A percentile compares a stretch with the other conserved stretches of the same genome.
Conservation (phyloP, 306 rosid genomes). For the Pterocarpus macrocarpus region DNA sequence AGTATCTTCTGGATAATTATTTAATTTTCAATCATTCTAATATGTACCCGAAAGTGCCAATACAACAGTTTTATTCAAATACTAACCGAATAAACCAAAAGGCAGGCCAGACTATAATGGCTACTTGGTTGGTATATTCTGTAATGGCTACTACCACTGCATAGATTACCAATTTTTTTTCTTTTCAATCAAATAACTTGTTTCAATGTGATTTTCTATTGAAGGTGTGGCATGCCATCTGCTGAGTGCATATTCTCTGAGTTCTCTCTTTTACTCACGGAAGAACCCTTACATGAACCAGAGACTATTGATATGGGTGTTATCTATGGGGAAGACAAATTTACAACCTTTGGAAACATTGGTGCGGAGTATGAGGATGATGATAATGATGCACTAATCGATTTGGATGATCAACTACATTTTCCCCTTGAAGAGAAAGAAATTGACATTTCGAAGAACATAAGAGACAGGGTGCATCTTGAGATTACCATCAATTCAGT, state of each 20-base stretch:
- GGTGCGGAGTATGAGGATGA: slow-evolving; percentile 50
- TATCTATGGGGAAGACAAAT: slow-evolving; percentile 62
- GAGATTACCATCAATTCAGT: slow-evolving; percentile 75
- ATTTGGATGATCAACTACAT: slow-evolving; percentile 75
- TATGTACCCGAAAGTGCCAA: not conserved
- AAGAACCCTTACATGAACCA: slow-evolving; percentile 76
- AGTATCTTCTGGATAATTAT: slow-evolving; percentile 8
- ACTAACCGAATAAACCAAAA: slow-evolving; percentile 33
- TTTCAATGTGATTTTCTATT: slow-evolving; percentile 43
- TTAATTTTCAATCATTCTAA: not conserved
- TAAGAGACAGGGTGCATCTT: slow-evolving; percentile 86
- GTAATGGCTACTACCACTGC: not conserved
- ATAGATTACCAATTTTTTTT: slow-evolving; percentile 14
- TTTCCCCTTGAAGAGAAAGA: slow-evolving; percentile 74
- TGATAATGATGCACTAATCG: slow-evolving; percentile 62
- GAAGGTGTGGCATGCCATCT: slow-evolving; percentile 81
- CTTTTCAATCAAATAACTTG: slow-evolving; percentile 34
- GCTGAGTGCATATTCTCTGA: slow-evolving; percentile 79
- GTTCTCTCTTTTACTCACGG: slow-evolving; percentile 74
- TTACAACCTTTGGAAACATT: slow-evolving; percentile 39
- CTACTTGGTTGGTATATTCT: slow-evolving; percentile 19
- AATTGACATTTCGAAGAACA: slow-evolving; percentile 89
- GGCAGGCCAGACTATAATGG: not conserved
- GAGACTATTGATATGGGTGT: slow-evolving; percentile 70
- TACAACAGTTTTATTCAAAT: not conserved